Evolutionary conservation across 805 yeast species (phyloP), one percentile per base, ranked within the genome.

Genomic region (Cyberlindnera amylophila): DNA sequence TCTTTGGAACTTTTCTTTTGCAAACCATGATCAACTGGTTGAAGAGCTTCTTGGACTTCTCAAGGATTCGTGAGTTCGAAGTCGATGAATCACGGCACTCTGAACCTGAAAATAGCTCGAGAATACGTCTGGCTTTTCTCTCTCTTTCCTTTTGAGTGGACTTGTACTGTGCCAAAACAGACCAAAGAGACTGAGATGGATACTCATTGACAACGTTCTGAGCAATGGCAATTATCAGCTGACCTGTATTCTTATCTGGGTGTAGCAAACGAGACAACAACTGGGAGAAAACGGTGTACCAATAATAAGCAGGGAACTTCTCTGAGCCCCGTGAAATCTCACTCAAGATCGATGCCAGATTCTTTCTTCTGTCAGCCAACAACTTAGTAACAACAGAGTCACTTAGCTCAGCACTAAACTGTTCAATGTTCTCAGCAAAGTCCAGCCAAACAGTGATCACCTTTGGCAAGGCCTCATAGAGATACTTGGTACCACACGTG

Each of bases 391-490:
- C 45, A 18, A 39, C 13, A 10, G 49, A 34, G 12, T 56, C 61
- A n/a, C 32, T 33, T 8, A 52, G 15, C 2, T 41, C 52, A 4
- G 48, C 41, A 1, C 58, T 48, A 6, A 55, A 54, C 4, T 54
- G 59, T 16, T 46, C 42, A 21, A 55, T 45, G 6, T 54, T 55
- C 6, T 64, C 58, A 4, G 72, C 79, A 59, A 82, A 85, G 53
- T 90, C 96, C 18, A 93, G 67, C 99, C 99, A 93, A 8, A 86
- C 73, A 0, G 96, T 88, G 5, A 90, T 74, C n/a, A 87, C 75
- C 54, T 88, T 89, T 0, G 99, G 98, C 16, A 93, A 65, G 0
- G 91, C 83, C 62, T 93, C 97, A 56, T 80, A 80, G 2, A 86
- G 74, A 55, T 79, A 83, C 29, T 76, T 72, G 3, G 81, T 71